A percentile compares a stretch with the other conserved stretches of the same genome.
Evolutionary conservation across 1,284 basidiomycete species (phyloP).

Genomic region (Heterobasidion occidentale): DNA sequence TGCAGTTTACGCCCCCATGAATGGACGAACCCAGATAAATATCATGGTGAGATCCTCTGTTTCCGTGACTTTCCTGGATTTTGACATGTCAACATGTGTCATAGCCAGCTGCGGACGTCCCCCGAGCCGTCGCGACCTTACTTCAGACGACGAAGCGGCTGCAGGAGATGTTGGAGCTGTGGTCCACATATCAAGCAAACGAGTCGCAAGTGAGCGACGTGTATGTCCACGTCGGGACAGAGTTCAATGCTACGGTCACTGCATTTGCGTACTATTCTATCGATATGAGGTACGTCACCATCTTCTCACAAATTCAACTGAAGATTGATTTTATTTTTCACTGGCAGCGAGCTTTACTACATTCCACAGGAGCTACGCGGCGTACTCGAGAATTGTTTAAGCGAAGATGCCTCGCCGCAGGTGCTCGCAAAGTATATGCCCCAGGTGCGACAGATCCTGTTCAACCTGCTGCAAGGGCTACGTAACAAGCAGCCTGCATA

Average conservation of each 20-base stretch:
- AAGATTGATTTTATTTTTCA: background rate
- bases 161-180: conserved; percentile 72
- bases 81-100: background rate
- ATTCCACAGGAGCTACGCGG: conserved; percentile 76
- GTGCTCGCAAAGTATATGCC: conserved; percentile 76
- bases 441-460: conserved; percentile 72
- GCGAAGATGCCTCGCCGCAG: conserved; percentile 74
- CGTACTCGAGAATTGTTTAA: conserved; percentile 80
- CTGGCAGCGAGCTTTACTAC: conserved; percentile 69
- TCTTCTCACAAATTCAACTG: background rate
- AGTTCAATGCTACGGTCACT: conserved; percentile 80
- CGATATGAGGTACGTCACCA: conserved; percentile 61
- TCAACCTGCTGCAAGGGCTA: conserved; percentile 76
- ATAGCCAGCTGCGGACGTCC: conserved; percentile 31
- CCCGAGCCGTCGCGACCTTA: conserved; percentile 72
- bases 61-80: background rate
- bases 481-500: conserved; percentile 78
- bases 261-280: conserved; percentile 80
- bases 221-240: conserved; percentile 89
- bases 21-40: conserved; percentile 10
- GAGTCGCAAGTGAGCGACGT: conserved; percentile 86
- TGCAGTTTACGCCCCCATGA: conserved; percentile 6
- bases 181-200: conserved; percentile 60
- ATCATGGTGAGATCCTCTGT: conserved; percentile 6
- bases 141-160: conserved; percentile 85